Conservation (phyloP, 306 rosid species). For the Rosa chinensis region DNA sequence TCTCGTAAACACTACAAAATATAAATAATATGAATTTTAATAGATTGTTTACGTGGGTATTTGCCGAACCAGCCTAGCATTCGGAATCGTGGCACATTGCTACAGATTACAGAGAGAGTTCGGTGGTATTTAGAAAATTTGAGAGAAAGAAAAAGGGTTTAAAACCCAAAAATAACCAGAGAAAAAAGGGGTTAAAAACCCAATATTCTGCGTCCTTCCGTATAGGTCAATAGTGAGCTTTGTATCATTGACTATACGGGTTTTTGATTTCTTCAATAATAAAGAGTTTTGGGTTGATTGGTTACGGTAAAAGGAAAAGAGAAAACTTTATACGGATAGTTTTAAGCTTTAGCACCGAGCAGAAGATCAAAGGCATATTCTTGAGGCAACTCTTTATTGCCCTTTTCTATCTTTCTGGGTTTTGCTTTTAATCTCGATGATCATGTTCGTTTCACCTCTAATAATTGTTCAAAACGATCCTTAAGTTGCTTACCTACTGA, state of each 20-base stretch:
- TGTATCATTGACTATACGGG: neutral
- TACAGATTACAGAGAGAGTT: neutral
- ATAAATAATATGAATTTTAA: neutral
- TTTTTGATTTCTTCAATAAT: neutral
- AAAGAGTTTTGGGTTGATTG: neutral
- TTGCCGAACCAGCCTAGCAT: neutral
- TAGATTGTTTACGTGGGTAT: neutral
- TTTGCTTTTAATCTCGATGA: neutral
- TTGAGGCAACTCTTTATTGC: neutral
- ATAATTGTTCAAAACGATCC: neutral
- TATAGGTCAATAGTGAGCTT: neutral
- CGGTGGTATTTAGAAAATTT: neutral
- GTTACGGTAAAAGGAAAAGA: slow-evolving; percentile 11
- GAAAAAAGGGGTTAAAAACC: neutral
- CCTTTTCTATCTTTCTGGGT: neutral
- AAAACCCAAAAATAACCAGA: neutral
- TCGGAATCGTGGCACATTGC: neutral
- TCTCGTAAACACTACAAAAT: neutral
- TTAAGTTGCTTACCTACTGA: neutral
- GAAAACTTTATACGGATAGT: neutral
- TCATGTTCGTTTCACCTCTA: neutral
- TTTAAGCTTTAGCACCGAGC: slow-evolving; percentile 13
- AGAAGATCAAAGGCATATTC: neutral
- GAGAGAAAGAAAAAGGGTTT: neutral
- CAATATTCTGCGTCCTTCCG: neutral